Evolutionary conservation across 2,329 filamentous ascomycete genomes (phyloP).

Genomic region (Trichoderma polysporum): DNA sequence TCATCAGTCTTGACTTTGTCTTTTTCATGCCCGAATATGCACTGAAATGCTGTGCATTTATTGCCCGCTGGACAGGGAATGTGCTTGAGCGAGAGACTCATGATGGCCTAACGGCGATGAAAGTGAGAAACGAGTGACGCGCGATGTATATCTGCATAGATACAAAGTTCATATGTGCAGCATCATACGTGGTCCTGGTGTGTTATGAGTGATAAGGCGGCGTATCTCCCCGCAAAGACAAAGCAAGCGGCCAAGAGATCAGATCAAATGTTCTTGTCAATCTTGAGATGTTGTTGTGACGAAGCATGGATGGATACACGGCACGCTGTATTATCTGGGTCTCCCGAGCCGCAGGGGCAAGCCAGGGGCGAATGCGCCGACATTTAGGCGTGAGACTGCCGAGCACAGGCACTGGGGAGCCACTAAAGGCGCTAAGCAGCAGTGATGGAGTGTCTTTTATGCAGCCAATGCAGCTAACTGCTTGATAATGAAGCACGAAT

Average conservation of each 20-base stretch:
- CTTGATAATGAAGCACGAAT: too few species aligned
- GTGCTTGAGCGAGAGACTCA: constrained; percentile 46
- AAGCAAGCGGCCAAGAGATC: neutral
- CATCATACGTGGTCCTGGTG: neutral
- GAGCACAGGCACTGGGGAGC: neutral
- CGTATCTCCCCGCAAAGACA: neutral
- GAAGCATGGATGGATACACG: neutral
- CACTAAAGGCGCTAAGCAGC: neutral
- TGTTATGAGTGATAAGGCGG: neutral
- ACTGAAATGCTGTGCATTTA: constrained; percentile 49
- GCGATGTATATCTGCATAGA: neutral
- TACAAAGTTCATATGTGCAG: neutral
- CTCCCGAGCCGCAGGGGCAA: neutral
- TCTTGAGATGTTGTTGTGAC: neutral
- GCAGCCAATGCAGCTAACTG: too few species aligned
- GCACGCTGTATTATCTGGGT: neutral
- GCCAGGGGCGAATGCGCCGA: constrained; percentile 14
- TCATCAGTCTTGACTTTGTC: constrained; percentile 30
- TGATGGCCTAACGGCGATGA: constrained; percentile 20
- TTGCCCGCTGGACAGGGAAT: constrained; percentile 52
- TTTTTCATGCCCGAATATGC: constrained; percentile 48
- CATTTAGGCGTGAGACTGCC: constrained; percentile 20
- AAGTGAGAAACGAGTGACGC: constrained; percentile 11
- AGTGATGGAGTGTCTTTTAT: neutral
- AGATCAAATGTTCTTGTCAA: neutral